Evolutionary conservation across 305 asterid genomes (phyloP).

Genomic region (Petunia hybrid): DNA sequence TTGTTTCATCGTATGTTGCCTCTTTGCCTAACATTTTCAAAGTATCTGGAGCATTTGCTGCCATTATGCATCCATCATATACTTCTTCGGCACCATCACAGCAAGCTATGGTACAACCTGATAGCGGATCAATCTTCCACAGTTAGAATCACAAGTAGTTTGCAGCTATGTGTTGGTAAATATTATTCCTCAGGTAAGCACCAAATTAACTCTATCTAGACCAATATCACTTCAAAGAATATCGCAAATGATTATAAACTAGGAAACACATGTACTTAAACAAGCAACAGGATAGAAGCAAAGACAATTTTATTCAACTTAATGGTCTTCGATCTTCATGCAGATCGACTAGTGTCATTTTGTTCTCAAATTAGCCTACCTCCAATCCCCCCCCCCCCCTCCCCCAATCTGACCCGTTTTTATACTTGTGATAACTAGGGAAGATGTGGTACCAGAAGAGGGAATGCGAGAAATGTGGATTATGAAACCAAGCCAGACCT

Average conservation of each 20-base stretch:
- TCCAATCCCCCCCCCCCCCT: slow-evolving; percentile 21
- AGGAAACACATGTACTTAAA: too few relatives aligned
- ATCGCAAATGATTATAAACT: neutral
- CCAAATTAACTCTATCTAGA: too few relatives aligned
- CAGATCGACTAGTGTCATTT: slow-evolving; percentile 38
- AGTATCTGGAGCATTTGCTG: slow-evolving; percentile 88
- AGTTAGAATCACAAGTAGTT: neutral
- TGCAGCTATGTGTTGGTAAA: neutral
- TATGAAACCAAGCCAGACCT: slow-evolving; percentile 37
- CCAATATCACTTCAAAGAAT: neutral
- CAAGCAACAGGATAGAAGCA: neutral
- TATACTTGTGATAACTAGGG: too few relatives aligned
- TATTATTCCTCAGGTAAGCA: too few relatives aligned
- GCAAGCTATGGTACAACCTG: slow-evolving; percentile 74
- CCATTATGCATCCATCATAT: slow-evolving; percentile 74
- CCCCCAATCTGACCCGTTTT: too few relatives aligned
- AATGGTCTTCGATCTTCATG: slow-evolving; percentile 43
- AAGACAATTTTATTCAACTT: slow-evolving; percentile 49
- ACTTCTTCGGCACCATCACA: slow-evolving; percentile 63
- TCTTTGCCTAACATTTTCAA: slow-evolving; percentile 70
- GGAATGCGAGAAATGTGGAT: too few relatives aligned
- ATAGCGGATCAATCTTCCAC: slow-evolving; percentile 26
- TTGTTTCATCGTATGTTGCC: slow-evolving; percentile 74
- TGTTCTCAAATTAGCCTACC: neutral
- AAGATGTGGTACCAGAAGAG: too few relatives aligned